Evolutionary conservation across 2,329 filamentous ascomycete species (phyloP), one percentile per base, ranked within the genome.

Genomic region (Scopulariopsis brevicaulis): DNA sequence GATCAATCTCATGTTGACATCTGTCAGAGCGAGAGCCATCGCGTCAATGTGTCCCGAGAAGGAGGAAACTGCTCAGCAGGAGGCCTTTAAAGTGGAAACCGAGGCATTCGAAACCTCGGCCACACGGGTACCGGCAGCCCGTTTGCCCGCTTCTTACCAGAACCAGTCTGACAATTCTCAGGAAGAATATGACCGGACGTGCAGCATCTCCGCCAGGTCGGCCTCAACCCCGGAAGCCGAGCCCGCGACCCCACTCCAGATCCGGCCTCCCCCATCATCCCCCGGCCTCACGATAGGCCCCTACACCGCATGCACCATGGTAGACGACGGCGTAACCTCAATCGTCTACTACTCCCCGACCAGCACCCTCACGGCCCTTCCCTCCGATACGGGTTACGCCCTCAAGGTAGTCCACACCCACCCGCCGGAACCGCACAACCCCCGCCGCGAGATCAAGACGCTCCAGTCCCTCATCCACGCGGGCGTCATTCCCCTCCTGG

Each of bases 361-460:
- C 55, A n/a, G 22, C 34, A 18, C 34, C 46, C n/a, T 10, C 32
- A 24, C 46, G 28, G 32, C 22, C 24, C 48, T 34, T 10, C 15
- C 25, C 11, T 34, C 51, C 10, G 28, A 28, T 5, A 18, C 12
- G 12, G 51, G 24, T 56, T 73, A 75, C 20, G 94, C 93, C 1
- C 75, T 99, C 54, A 99, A 99, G 69, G 84, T 96, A 60, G 96
- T 94, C 40, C 84, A 83, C 32, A 85, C 89, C 35, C 77, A 80
- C 57, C 84, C 87, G 72, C 79, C 85, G 43, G 84, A 88, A 59
- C 94, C 94, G 11, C 94, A 99, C 71, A 85, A 95, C 67, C 87
- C 90, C 1, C 74, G 79, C 53, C 84, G 89, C 51, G 94, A 99
- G 74, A 85, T 85, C 56, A 84, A 85, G 62, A 85, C 97, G 53